Percentiles rank a stretch among this genome's conserved stretches.
phyloP scores from a whole-genome alignment of 1,284 basidiomycete species.

The Ganoderma resinaceum region DNA sequence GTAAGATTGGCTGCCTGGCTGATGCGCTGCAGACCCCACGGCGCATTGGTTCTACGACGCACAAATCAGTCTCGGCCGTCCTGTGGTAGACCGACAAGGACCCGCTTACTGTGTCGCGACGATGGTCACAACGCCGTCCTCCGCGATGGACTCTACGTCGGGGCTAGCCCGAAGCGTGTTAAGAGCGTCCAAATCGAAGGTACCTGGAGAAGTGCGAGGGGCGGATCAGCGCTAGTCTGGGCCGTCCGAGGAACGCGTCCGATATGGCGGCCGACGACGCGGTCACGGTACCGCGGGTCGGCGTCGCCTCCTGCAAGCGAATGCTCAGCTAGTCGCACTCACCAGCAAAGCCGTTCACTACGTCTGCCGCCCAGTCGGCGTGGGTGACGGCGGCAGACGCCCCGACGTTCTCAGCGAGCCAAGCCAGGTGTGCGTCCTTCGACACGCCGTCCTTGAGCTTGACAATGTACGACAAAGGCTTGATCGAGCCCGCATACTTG shows the following conservation, averaged over 20 bases:
- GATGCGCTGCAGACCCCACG: constrained; percentile 22
- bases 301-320: too few species aligned
- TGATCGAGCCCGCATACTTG: constrained; percentile 40
- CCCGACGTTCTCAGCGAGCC: constrained; percentile 46
- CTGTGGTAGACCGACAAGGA: not conserved
- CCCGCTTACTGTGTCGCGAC: constrained; percentile 9
- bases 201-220: constrained; percentile 13
- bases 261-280: not conserved
- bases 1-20: constrained; percentile 9
- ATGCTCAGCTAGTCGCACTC: constrained; percentile 26
- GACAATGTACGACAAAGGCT: constrained; percentile 57
- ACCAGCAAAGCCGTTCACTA: constrained; percentile 69
- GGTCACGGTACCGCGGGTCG: constrained; percentile 1
- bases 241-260: not conserved
- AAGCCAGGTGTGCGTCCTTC: constrained; percentile 37
- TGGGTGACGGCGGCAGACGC: constrained; percentile 42
- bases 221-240: not conserved
- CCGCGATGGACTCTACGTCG: constrained; percentile 17
- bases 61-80: not conserved
- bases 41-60: constrained; percentile 15
- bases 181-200: constrained; percentile 15
- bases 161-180: constrained; percentile 13
- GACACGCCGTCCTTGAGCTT: constrained; percentile 62
- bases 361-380: constrained; percentile 43
- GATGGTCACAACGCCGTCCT: constrained; percentile 14